Base-by-base conservation (phyloP, 2,329 filamentous ascomycete species). In the Neophaeococcomyces aloes region DNA sequence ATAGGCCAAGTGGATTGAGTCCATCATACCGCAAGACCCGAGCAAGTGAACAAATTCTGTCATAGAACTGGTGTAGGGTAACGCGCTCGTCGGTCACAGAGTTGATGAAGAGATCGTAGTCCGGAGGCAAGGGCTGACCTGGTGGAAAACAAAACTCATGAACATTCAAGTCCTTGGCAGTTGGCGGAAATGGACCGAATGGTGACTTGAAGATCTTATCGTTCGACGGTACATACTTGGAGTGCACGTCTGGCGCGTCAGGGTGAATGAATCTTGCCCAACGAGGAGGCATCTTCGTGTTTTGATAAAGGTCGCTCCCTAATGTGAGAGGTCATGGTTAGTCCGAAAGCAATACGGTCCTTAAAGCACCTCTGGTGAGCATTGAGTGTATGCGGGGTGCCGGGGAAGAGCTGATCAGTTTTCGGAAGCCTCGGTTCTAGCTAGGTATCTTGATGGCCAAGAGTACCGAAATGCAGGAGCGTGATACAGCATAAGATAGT, bases 71-170 rank as follows among this genome's bases (percentile, higher is more conserved):
- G 31, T 34, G 31, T 19, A 34, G 31, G 5, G 31, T 34, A 19
- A 34, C 31, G 7, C 17, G n/a, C 31, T 34, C 31, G 5, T 34
- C 31, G 31, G 31, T 34, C 31, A 34, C 31, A n/a, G 31, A 5
- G 13, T 34, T 34, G 13, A 34, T 19, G 31, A 34, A 34, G 5
- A 34, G 31, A 13, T 34, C 31, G 17, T 34, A 34, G 31, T 34
- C 31, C 13, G 31, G 31, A 14, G n/a, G n/a, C n/a, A 34, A 19
- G 5, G 31, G 31, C 13, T 34, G 31, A n/a, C n/a, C 17, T 5
- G 31, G 31, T 34, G 31, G 31, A 13, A 34, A 34, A 13, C 31
- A 34, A 19, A 34, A 34, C n/a, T 34, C 31, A 19, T 34, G 31
- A 5, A 34, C 31, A 19, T 34, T 34, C n/a, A 34, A 13, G 31